A percentile compares a stretch with the other conserved stretches of the same genome.
Conservation (phyloP, 2,329 filamentous ascomycete species). For the Emmonsia crescens region DNA sequence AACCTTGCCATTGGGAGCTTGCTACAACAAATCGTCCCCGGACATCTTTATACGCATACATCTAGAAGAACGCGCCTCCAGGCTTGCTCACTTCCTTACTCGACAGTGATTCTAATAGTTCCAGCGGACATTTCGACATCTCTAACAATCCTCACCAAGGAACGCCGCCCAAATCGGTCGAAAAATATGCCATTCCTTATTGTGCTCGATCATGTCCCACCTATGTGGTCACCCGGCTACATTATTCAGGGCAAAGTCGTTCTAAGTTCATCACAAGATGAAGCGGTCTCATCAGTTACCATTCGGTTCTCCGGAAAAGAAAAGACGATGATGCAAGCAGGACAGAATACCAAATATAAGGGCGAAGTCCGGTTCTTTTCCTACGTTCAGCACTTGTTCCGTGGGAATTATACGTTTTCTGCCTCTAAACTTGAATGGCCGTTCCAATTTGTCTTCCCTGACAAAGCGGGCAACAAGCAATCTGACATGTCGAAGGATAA, state of each 20-base stretch:
- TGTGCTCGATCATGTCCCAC: neutral
- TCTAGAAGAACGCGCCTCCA: neutral
- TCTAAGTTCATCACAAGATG: neutral
- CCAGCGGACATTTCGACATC: neutral
- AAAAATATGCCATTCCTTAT: neutral
- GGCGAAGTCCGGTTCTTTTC: neutral
- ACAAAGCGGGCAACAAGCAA: neutral
- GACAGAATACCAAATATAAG: neutral
- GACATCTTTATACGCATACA: neutral
- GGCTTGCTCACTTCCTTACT: neutral
- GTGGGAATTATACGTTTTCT: neutral
- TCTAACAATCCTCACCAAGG: neutral
- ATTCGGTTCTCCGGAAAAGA: neutral
- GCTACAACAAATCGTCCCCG: neutral
- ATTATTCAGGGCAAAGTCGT: slow-evolving; percentile 1
- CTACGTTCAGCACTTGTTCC: neutral
- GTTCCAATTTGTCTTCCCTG: neutral
- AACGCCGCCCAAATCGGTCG: neutral
- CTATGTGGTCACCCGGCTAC: neutral
- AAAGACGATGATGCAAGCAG: neutral
- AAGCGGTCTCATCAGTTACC: neutral
- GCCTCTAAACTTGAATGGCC: neutral
- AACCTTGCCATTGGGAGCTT: neutral
- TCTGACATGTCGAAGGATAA: neutral
- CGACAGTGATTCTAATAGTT: neutral